Percentiles rank a stretch among this genome's conserved stretches.
Conservation (phyloP, 2,329 filamentous ascomycete genomes). For the Gnomoniopsis smithogilvyi region DNA sequence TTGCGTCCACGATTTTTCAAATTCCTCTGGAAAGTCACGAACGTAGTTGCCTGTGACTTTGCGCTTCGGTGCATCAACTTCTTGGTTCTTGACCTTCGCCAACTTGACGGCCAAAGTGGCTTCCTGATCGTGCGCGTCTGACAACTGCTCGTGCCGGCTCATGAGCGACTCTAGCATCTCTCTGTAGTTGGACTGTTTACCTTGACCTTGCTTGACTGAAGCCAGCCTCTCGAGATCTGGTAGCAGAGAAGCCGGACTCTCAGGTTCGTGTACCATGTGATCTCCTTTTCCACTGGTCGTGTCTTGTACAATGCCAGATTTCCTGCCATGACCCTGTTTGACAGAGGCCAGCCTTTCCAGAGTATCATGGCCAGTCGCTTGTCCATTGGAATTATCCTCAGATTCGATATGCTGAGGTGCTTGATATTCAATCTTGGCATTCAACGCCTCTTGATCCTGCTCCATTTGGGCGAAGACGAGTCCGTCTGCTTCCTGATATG, state of each 20-base stretch:
- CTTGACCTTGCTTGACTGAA: conserved; percentile 1
- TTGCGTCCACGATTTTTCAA: conserved; percentile 38
- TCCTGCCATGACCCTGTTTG: no score
- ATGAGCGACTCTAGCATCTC: conserved; percentile 29
- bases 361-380: no score
- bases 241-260: conserved; percentile 23
- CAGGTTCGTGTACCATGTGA: background rate
- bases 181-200: conserved; percentile 20
- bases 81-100: conserved; percentile 16
- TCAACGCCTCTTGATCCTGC: conserved; percentile 34
- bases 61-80: background rate
- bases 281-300: no score
- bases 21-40: conserved; percentile 53
- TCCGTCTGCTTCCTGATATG: conserved; percentile 33
- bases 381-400: no score
- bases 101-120: conserved; percentile 23
- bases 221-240: conserved; percentile 18
- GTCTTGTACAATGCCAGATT: no score
- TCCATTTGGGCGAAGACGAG: conserved; percentile 28
- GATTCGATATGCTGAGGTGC: no score
- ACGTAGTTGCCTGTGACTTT: conserved; percentile 44
- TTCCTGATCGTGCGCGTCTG: conserved; percentile 28
- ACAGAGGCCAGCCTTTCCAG: no score
- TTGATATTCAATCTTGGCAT: conserved; percentile 27
- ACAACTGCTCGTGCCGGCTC: conserved; percentile 25